These are phyloP conservation scores for Stachybotrys echinatus DNA, from an alignment of 2,329 filamentous ascomycete species.

Conservation along the genomic window DNA sequence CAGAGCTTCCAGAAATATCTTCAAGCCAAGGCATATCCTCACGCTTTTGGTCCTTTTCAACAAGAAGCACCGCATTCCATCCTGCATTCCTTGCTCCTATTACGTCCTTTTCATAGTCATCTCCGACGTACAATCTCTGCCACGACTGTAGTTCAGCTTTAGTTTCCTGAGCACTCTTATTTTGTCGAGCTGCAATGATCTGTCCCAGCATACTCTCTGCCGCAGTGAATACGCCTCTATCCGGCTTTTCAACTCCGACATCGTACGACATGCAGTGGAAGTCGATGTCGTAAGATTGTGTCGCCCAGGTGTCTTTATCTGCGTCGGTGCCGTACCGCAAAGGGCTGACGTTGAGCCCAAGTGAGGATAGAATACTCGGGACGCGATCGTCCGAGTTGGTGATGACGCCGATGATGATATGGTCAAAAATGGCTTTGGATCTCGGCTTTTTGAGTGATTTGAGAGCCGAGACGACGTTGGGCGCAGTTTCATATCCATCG, in stretches of 20 bases:
- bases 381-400: slow-evolving; percentile 62
- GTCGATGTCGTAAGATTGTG: slow-evolving; percentile 32
- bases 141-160: slow-evolving; percentile 16
- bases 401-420: slow-evolving; percentile 49
- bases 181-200: slow-evolving; percentile 16
- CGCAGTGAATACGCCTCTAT: slow-evolving; percentile 48
- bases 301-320: not conserved
- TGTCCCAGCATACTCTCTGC: slow-evolving; percentile 38
- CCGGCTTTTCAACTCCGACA: slow-evolving; percentile 55
- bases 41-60: slow-evolving; percentile 1
- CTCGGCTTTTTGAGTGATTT: slow-evolving; percentile 24
- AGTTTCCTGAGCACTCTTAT: slow-evolving; percentile 1
- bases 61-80: slow-evolving; percentile 17
- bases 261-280: slow-evolving; percentile 61
- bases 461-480: slow-evolving; percentile 40
- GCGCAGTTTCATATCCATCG: slow-evolving; percentile 45
- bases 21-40: no score
- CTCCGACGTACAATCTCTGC: slow-evolving; percentile 48
- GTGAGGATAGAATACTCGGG: slow-evolving; percentile 43
- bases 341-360: slow-evolving; percentile 44
- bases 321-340: slow-evolving; percentile 17
- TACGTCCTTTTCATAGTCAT: slow-evolving; percentile 46
- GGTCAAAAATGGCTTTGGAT: slow-evolving; percentile 24
- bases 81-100: slow-evolving; percentile 31
- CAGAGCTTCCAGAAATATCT: slow-evolving; percentile 2